Percentiles rank a stretch among this genome's conserved stretches.
Evolutionary conservation across 805 yeast species (phyloP).

Genomic region (Teunomyces tritomae): DNA sequence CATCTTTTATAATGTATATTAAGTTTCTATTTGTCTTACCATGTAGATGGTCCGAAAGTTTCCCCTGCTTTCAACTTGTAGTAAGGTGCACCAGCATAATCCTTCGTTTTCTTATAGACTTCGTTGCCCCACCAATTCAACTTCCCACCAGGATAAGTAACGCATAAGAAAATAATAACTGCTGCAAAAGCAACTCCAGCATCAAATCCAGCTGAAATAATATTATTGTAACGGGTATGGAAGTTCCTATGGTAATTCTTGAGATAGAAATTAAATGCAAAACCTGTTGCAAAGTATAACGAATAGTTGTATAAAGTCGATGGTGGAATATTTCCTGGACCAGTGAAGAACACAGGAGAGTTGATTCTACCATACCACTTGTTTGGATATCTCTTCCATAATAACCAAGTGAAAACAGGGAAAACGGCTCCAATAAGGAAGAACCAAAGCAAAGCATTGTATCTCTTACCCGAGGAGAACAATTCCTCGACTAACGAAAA

Average conservation of each 20-base stretch:
- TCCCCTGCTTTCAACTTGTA: conserved; percentile 11
- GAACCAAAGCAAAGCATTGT: conserved; percentile 28
- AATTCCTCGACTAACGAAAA: conserved; percentile 42
- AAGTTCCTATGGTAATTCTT: conserved; percentile 10
- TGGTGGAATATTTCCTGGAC: conserved; percentile 17
- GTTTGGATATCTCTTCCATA: conserved; percentile 12
- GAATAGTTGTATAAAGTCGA: conserved; percentile 17
- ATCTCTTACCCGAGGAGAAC: conserved; percentile 26
- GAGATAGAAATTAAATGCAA: conserved; percentile 15
- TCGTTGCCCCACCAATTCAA: conserved; percentile 16
- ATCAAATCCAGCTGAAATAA: conserved; percentile 15
- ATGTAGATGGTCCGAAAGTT: conserved; percentile 13
- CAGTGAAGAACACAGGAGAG: conserved; percentile 12
- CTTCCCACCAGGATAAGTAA: conserved; percentile 16
- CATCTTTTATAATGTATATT: background rate
- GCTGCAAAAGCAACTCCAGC: conserved; percentile 30
- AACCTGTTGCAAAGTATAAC: conserved; percentile 14
- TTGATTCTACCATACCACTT: conserved; percentile 18
- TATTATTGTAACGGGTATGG: conserved; percentile 13
- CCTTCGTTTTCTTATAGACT: conserved; percentile 14
- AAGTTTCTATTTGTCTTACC: conserved; percentile 8
- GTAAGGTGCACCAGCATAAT: conserved; percentile 9
- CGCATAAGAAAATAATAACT: conserved; percentile 37
- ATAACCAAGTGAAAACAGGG: conserved; percentile 16
- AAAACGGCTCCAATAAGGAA: conserved; percentile 33